Conservation (phyloP, 306 rosid genomes). For the Trifolium repens region DNA sequence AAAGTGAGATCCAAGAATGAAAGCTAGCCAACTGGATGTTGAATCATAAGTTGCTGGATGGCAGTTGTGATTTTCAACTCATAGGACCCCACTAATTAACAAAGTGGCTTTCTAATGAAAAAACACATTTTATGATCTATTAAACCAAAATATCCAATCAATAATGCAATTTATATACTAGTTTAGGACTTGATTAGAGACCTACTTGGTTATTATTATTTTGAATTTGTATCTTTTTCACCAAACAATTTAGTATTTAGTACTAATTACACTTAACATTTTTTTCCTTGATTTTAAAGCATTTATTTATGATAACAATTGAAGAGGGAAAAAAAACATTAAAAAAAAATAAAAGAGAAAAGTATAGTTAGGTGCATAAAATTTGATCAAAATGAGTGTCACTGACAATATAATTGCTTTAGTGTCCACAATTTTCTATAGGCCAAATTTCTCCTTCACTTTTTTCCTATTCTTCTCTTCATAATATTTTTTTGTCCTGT, state of each 20-base stretch:
- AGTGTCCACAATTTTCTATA: constrained; percentile 56
- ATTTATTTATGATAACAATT: constrained; percentile 36
- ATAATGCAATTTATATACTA: background rate
- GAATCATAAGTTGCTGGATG: constrained; percentile 42
- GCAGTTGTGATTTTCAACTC: constrained; percentile 36
- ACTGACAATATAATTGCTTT: constrained; percentile 53
- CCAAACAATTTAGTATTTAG: background rate
- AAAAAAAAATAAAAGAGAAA: constrained; percentile 40
- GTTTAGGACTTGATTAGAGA: constrained; percentile 24
- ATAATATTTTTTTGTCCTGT: constrained; percentile 13
- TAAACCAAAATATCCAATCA: constrained; percentile 25
- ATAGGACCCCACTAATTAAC: constrained; percentile 42
- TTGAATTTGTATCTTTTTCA: background rate
- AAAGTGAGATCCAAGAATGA: constrained; percentile 45
- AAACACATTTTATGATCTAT: constrained; percentile 18
- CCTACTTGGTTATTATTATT: background rate
- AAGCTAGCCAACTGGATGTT: constrained; percentile 57
- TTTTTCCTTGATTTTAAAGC: constrained; percentile 39
- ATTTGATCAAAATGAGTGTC: constrained; percentile 68
- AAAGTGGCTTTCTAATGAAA: constrained; percentile 43
- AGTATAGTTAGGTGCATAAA: constrained; percentile 63
- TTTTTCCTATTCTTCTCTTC: constrained; percentile 41
- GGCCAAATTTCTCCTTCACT: constrained; percentile 34
- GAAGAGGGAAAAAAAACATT: no score
- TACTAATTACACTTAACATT: background rate